These are phyloP conservation scores for Leptomonas seymouri DNA, from an alignment of 208 protist genomes.

Conservation along the genomic window DNA sequence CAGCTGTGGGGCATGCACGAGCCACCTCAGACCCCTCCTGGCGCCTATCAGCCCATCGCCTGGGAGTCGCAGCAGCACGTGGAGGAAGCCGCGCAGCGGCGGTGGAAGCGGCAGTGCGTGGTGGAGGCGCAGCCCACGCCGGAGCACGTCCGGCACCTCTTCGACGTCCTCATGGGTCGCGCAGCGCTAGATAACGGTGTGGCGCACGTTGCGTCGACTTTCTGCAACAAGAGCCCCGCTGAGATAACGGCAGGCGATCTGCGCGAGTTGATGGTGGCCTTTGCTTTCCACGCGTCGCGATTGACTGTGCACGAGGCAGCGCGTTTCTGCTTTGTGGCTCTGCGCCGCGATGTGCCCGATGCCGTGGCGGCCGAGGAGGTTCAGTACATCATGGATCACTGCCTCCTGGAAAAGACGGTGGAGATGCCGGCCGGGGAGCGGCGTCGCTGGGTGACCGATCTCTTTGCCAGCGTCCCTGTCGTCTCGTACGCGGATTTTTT, in stretches of 20 bases:
- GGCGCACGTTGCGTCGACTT: slow-evolving; percentile 49
- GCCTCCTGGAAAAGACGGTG: slow-evolving; percentile 70
- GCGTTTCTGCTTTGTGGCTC: slow-evolving; percentile 84
- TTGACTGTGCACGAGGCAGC: slow-evolving; percentile 67
- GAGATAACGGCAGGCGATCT: slow-evolving; percentile 55
- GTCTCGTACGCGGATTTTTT: slow-evolving; percentile 75
- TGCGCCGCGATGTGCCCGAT: slow-evolving; percentile 78
- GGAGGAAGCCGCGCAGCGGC: slow-evolving; percentile 55
- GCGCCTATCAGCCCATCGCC: slow-evolving; percentile 73
- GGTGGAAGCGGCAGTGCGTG: slow-evolving; percentile 58
- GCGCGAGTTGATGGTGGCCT: slow-evolving; percentile 71
- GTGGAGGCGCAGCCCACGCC: slow-evolving; percentile 60
- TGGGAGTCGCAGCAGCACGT: slow-evolving; percentile 81
- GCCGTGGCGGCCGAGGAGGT: slow-evolving; percentile 75
- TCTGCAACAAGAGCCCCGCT: slow-evolving; percentile 29
- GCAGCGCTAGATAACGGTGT: slow-evolving; percentile 46
- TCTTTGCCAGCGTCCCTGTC: slow-evolving; percentile 48
- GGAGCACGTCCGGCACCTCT: slow-evolving; percentile 86
- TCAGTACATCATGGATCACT: slow-evolving; percentile 74
- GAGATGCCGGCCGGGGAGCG: slow-evolving; percentile 77
- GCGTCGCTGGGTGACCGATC: slow-evolving; percentile 63
- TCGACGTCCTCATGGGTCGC: slow-evolving; percentile 80
- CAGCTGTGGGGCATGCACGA: slow-evolving; percentile 42
- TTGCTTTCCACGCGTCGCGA: slow-evolving; percentile 60
- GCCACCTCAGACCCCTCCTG: slow-evolving; percentile 53